A percentile compares a stretch with the other conserved stretches of the same genome.
phyloP scores from a whole-genome alignment of 2,329 filamentous ascomycete species.

The Venturia effusa region DNA sequence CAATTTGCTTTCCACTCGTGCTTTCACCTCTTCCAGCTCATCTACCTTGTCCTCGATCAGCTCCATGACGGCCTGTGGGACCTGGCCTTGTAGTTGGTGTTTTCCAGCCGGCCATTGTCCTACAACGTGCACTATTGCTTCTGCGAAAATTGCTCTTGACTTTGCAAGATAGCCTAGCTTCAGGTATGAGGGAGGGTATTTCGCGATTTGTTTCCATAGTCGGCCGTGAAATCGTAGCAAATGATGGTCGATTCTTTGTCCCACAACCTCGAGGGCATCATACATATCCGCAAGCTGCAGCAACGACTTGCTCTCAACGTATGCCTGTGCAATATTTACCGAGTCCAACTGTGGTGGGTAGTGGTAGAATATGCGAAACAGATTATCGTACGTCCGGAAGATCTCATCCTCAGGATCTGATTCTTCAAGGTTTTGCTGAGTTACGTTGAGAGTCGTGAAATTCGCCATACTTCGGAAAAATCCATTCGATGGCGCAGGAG shows the following conservation, averaged over 20 bases:
- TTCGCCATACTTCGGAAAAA: slow-evolving; percentile 88
- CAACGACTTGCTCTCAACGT: slow-evolving; percentile 86
- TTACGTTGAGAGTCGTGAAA: slow-evolving; percentile 47
- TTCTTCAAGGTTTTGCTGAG: slow-evolving; percentile 24
- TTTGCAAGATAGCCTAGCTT: slow-evolving; percentile 79
- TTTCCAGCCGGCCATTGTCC: slow-evolving; percentile 84
- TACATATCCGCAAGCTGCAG: slow-evolving; percentile 88
- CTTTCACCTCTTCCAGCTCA: slow-evolving; percentile 74
- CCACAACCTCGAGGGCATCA: slow-evolving; percentile 78
- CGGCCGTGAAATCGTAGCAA: slow-evolving; percentile 82
- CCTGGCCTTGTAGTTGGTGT: slow-evolving; percentile 60
- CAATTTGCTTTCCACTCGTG: slow-evolving; percentile 67
- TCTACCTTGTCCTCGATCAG: slow-evolving; percentile 93
- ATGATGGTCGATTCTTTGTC: slow-evolving; percentile 85
- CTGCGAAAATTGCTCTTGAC: slow-evolving; percentile 61
- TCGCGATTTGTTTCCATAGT: slow-evolving; percentile 92
- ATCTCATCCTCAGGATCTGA: slow-evolving; percentile 45
- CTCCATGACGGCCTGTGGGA: slow-evolving; percentile 70
- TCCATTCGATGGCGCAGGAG: slow-evolving; percentile 43
- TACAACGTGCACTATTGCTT: slow-evolving; percentile 87
- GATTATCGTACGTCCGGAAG: slow-evolving; percentile 86
- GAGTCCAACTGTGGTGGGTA: slow-evolving; percentile 71
- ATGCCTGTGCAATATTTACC: slow-evolving; percentile 83
- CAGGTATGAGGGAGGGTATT: slow-evolving; percentile 87
- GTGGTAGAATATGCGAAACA: slow-evolving; percentile 95